phyloP scores from a whole-genome alignment of 352 stramenopile species.

The Phytophthora ohioensis region DNA sequence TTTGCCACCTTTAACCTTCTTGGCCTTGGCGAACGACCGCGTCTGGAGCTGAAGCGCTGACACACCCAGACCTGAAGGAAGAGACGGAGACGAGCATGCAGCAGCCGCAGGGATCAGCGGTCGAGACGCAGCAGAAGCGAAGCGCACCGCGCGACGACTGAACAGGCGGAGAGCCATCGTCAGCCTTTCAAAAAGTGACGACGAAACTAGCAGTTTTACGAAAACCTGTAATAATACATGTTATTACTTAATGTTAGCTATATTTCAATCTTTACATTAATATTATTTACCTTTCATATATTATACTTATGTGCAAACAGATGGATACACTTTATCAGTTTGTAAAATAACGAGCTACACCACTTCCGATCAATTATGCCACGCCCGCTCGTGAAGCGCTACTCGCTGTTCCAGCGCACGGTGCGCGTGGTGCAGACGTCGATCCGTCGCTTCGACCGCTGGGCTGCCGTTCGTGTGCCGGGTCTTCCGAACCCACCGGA shows the following conservation, averaged over 20 bases:
- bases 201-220: not conserved
- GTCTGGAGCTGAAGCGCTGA: conserved; percentile 31
- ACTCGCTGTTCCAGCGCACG: conserved; percentile 82
- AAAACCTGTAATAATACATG: not conserved
- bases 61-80: not conserved
- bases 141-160: conserved; percentile 26
- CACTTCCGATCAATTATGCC: not conserved
- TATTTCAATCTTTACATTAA: not conserved
- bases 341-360: not conserved
- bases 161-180: conserved; percentile 48
- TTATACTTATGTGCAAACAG: not conserved
- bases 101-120: conserved; percentile 13
- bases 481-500: conserved; percentile 81
- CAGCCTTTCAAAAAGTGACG: conserved; percentile 23
- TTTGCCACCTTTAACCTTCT: conserved; percentile 67
- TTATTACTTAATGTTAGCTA: not conserved
- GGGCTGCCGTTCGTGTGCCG: conserved; percentile 62
- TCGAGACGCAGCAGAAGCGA: conserved; percentile 26
- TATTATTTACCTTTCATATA: too few species aligned
- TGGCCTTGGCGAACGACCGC: conserved; percentile 76
- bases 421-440: conserved; percentile 80
- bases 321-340: not conserved
- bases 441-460: conserved; percentile 57
- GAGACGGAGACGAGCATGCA: conserved; percentile 16
- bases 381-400: conserved; percentile 48